Conservation (phyloP, 2,329 filamentous ascomycete genomes). For the Clonostachys byssicola region DNA sequence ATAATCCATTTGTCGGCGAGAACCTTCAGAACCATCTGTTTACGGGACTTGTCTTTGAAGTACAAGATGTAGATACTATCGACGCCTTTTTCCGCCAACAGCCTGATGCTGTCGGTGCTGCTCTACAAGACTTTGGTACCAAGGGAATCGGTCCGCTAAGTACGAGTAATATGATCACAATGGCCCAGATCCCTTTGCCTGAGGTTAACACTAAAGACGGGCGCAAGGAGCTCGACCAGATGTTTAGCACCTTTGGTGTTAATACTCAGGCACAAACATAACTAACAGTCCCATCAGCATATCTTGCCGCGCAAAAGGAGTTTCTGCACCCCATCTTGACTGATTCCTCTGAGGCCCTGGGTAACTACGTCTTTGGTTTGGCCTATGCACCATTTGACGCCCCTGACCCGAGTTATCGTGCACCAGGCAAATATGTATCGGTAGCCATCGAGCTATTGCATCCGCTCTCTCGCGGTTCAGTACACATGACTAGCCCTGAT, state of each 20-base stretch:
- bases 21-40: slow-evolving; percentile 26
- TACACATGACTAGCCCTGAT: slow-evolving; percentile 43
- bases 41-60: slow-evolving; percentile 10
- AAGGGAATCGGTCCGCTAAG: slow-evolving; percentile 12
- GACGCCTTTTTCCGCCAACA: slow-evolving; percentile 8
- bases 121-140: slow-evolving; percentile 12
- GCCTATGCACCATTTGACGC: slow-evolving; percentile 4
- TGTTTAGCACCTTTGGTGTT: too few species aligned
- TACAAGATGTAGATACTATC: slow-evolving; percentile 10
- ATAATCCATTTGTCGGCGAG: slow-evolving; percentile 30
- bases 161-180: slow-evolving; percentile 9
- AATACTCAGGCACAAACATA: slow-evolving; percentile 1
- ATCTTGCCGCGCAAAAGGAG: slow-evolving; percentile 2
- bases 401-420: slow-evolving; percentile 4
- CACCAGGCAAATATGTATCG: slow-evolving; percentile 6
- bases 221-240: too few species aligned
- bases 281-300: slow-evolving; percentile 1
- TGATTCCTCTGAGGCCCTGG: slow-evolving; percentile 7
- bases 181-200: too few species aligned
- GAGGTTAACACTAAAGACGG: slow-evolving; percentile 6
- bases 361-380: slow-evolving; percentile 7
- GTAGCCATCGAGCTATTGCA: slow-evolving; percentile 37
- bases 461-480: slow-evolving; percentile 53
- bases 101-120: slow-evolving; percentile 6
- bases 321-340: slow-evolving; percentile 7